Evolutionary conservation across 2,329 filamentous ascomycete genomes (phyloP).

Genomic region (Nectriaceae sp.): DNA sequence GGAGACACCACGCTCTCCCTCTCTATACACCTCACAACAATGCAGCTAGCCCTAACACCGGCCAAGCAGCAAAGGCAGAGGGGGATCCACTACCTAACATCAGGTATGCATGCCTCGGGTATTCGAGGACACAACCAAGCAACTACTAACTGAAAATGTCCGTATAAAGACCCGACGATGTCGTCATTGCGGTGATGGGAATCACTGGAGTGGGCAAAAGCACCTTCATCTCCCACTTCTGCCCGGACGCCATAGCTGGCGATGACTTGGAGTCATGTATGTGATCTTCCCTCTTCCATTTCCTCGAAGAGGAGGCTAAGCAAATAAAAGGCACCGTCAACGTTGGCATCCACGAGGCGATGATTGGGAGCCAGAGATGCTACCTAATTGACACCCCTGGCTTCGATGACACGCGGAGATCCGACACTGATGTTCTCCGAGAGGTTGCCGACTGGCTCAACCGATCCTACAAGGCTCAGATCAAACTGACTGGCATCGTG

Average conservation of each 20-base stretch:
- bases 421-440: constrained; percentile 5
- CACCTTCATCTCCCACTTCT: not conserved
- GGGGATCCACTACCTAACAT: not conserved
- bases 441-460: constrained; percentile 3
- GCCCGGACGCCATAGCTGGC: not conserved
- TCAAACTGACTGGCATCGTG: constrained; percentile 4
- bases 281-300: not conserved
- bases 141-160: too few species aligned
- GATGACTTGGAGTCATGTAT: not conserved
- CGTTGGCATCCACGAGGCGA: not conserved
- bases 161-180: not conserved
- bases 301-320: not conserved
- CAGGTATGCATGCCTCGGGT: not conserved
- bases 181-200: not conserved
- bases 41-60: not conserved
- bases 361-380: too few species aligned
- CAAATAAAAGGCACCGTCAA: not conserved
- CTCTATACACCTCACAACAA: not conserved
- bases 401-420: constrained; percentile 15
- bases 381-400: constrained; percentile 14
- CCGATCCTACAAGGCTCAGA: not conserved
- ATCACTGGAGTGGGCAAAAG: not conserved
- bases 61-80: not conserved
- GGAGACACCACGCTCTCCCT: not conserved
- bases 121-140: too few species aligned